These are phyloP conservation scores for Saccharum officinarum DNA, from an alignment of 176 grass and related monocot species.

Conservation along the genomic window DNA sequence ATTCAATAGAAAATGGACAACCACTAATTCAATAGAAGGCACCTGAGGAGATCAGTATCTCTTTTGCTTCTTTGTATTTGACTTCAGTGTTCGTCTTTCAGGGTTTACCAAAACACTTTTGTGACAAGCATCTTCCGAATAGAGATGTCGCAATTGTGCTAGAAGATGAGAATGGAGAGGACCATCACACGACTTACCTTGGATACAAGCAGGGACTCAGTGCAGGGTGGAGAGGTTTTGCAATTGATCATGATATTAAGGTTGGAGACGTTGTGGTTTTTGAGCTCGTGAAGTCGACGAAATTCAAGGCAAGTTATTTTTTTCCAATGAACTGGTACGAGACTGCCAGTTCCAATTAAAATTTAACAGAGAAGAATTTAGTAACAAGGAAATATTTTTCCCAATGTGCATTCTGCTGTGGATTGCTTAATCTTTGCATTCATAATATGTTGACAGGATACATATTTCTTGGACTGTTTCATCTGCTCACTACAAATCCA, in stretches of 20 bases:
- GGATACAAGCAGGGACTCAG: conserved; percentile 39
- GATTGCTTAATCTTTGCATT: not conserved
- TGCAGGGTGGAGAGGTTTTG: conserved; percentile 50
- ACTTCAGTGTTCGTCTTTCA: conserved; percentile 6
- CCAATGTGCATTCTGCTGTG: not conserved
- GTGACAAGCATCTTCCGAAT: conserved; percentile 46
- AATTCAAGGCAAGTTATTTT: conserved; percentile 46
- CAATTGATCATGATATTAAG: conserved; percentile 34
- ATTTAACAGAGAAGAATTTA: not conserved
- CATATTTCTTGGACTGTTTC: conserved; percentile 20
- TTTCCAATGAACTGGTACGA: not conserved
- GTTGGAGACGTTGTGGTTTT: conserved; percentile 46
- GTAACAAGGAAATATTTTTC: not conserved
- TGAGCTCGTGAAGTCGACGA: conserved; percentile 23
- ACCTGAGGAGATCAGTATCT: not conserved
- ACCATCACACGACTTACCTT: conserved; percentile 25
- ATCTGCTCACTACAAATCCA: not conserved
- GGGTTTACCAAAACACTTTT: conserved; percentile 41
- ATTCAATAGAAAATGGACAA: too few relatives aligned
- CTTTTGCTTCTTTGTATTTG: conserved; percentile 7
- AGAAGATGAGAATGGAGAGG: conserved; percentile 46
- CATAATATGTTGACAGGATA: not conserved
- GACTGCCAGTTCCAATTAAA: not conserved
- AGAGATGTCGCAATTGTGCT: conserved; percentile 21
- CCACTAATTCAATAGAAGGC: not conserved